phyloP scores from a whole-genome alignment of 371 early-diverging fungal species.

The Mortierella sp. region DNA sequence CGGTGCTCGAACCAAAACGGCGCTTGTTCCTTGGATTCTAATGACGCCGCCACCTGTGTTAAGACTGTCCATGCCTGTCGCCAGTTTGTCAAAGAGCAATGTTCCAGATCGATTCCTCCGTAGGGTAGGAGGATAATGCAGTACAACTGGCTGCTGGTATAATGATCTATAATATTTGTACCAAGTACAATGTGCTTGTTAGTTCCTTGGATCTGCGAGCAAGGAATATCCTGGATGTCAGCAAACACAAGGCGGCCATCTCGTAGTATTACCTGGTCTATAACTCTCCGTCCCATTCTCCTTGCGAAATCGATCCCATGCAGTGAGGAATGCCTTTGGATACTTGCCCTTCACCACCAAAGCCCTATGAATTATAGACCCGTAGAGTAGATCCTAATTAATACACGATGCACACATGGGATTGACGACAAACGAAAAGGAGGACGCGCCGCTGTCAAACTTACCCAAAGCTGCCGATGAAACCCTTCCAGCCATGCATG shows the following conservation, averaged over 20 bases:
- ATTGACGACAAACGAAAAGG: not conserved
- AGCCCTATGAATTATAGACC: slow-evolving; percentile 19
- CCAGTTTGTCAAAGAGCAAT: slow-evolving; percentile 65
- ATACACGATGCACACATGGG: not conserved
- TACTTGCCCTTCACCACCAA: slow-evolving; percentile 58
- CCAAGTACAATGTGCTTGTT: not conserved
- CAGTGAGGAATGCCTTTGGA: slow-evolving; percentile 68
- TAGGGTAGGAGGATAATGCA: slow-evolving; percentile 79
- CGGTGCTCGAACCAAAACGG: slow-evolving; percentile 83
- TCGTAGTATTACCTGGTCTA: slow-evolving; percentile 62
- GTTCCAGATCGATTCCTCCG: slow-evolving; percentile 79
- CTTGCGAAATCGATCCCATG: slow-evolving; percentile 78
- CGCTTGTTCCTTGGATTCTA: slow-evolving; percentile 75
- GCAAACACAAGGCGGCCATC: not conserved
- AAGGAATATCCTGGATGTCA: not conserved
- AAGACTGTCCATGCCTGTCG: slow-evolving; percentile 71
- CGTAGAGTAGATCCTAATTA: not conserved
- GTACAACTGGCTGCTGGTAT: slow-evolving; percentile 71
- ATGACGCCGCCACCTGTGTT: slow-evolving; percentile 67
- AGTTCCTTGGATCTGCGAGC: not conserved
- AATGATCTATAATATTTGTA: slow-evolving; percentile 24
- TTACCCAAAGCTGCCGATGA: slow-evolving; percentile 57
- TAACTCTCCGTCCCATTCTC: slow-evolving; percentile 76
- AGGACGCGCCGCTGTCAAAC: not conserved
- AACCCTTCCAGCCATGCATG: slow-evolving; percentile 54